Percentiles rank a stretch among this genome's conserved stretches.
Conservation (phyloP, 345 rosid genomes). For the Aegle marmelos region DNA sequence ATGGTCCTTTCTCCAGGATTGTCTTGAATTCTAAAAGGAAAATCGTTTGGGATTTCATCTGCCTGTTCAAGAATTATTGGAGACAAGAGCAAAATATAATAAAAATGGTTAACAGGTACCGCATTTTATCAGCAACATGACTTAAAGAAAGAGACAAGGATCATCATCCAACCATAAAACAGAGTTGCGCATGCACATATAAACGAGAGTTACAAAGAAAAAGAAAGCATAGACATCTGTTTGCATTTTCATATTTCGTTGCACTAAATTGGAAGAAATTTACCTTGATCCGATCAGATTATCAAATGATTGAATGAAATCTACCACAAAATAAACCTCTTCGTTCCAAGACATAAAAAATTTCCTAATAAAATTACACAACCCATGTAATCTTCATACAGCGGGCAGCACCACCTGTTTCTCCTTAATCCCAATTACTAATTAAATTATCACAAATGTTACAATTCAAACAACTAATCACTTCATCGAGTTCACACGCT, state of each 20-base stretch:
- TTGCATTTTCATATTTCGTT: background rate
- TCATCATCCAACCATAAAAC: background rate
- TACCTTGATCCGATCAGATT: background rate
- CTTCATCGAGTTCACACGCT: background rate
- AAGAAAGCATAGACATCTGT: background rate
- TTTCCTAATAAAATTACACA: background rate
- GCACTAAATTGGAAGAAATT: background rate
- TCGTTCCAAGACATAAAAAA: background rate
- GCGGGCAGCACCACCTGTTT: background rate
- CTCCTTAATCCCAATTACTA: background rate
- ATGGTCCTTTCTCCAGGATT: constrained; percentile 55
- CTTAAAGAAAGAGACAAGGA: background rate
- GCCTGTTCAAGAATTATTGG: constrained; percentile 5
- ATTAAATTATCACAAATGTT: background rate
- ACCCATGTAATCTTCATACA: background rate
- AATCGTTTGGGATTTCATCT: constrained; percentile 37
- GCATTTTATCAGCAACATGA: background rate
- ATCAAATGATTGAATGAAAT: background rate
- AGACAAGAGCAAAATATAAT: background rate
- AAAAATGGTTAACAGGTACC: background rate
- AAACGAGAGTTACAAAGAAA: background rate
- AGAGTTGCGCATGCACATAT: background rate
- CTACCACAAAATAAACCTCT: background rate
- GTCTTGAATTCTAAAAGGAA: constrained; percentile 58
- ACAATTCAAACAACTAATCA: background rate